Conservation (phyloP, 2,329 filamentous ascomycete genomes). For the Penicillium sp. region DNA sequence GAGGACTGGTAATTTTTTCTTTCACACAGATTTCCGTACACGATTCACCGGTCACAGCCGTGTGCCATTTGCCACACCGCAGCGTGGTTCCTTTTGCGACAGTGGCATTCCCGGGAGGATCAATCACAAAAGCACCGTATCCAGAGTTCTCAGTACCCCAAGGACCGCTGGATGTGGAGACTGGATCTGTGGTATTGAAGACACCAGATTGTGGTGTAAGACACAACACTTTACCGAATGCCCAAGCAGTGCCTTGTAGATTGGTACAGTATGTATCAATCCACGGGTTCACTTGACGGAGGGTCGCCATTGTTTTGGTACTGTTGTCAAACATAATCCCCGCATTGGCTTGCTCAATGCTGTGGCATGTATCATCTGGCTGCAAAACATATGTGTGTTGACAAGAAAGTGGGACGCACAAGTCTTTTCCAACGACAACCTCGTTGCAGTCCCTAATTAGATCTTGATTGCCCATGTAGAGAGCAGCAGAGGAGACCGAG, state of each 20-base stretch:
- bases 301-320: neutral
- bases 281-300: neutral
- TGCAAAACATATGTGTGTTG: neutral
- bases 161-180: neutral
- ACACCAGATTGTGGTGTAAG: neutral
- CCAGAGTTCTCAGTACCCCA: neutral
- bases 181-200: neutral
- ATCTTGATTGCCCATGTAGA: neutral
- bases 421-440: neutral
- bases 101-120: neutral
- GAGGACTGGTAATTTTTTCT: neutral
- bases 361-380: neutral
- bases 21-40: neutral
- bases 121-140: neutral
- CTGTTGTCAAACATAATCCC: neutral
- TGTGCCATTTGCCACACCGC: neutral
- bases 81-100: neutral
- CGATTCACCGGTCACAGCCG: neutral
- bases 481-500: neutral
- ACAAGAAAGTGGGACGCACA: neutral
- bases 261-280: neutral
- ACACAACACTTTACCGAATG: neutral
- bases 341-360: neutral
- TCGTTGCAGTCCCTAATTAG: neutral
- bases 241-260: neutral